Base-by-base conservation (phyloP, 164 flowering plant genomes). In the Vitis riparia region DNA sequence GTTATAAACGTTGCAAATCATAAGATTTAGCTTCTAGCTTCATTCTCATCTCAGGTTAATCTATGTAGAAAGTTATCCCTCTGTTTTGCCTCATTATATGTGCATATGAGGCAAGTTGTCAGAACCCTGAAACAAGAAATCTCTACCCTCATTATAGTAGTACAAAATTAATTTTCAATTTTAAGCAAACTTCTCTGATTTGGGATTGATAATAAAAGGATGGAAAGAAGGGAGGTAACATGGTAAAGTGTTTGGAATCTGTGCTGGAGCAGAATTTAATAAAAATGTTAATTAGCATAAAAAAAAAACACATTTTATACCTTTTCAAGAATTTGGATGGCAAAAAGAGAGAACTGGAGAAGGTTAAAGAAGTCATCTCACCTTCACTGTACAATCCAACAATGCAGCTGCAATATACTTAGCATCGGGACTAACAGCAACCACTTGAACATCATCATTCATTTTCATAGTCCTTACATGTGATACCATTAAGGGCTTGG, bases 361-460 rank as follows among this genome's bases (percentile, higher is more conserved):
- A 72, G 44, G 51, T 15, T 27, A 44, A 32, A 65, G 49, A 50
- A 55, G 27, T 48, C 44, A 37, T 37, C 44, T 37, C 44, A 37
- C 44, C 44, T 37, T 37, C 7, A 37, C 44, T 37, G 44, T 6
- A 37, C 7, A 37, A 37, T 37, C 44, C 44, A 37, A 77, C 67
- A 96, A 73, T 17, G 98, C 92, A 78, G 86, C 89, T 69, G 92
- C 97, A 72, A 96, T 83, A 75, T 89, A 86, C 78, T 93, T 94
- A 53, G 91, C 83, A 81, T 93, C 95, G 55, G 93, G 94, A 68
- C 95, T 91, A 56, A 91, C 72, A 52, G 83, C 89, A 72, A 93
- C 84, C 51, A 71, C 92, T 32, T 83, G 77, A 79, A 87, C 98
- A 78, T 88, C 99, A 75, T 89, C 88, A 64, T 87, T 83, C 98